A percentile compares a stretch with the other conserved stretches of the same genome.
Conservation (phyloP, 495 filamentous ascomycete genomes). For the Sporormia fimetaria region DNA sequence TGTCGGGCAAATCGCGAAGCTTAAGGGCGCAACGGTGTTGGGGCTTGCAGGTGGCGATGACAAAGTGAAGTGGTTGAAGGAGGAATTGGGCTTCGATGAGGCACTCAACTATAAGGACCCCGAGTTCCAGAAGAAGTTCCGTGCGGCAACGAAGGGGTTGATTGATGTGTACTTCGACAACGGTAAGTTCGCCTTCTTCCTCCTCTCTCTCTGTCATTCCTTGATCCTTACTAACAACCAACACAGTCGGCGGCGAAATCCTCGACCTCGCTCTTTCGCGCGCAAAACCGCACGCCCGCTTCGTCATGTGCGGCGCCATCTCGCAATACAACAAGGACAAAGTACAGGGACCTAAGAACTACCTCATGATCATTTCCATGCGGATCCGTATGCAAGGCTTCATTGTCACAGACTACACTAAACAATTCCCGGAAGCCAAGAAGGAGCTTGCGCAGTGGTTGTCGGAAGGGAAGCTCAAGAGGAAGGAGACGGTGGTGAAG, state of each 20-base stretch:
- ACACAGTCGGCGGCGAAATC: slow-evolving; percentile 41
- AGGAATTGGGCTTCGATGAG: slow-evolving; percentile 30
- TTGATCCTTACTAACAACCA: neutral
- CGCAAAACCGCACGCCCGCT: slow-evolving; percentile 38
- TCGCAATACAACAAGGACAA: slow-evolving; percentile 42
- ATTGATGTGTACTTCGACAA: slow-evolving; percentile 52
- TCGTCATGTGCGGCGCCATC: slow-evolving; percentile 46
- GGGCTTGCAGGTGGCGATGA: slow-evolving; percentile 42
- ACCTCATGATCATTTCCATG: slow-evolving; percentile 40
- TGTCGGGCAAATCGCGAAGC: slow-evolving; percentile 57
- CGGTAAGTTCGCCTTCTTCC: slow-evolving; percentile 42
- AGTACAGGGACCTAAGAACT: slow-evolving; percentile 38
- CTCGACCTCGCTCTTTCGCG: slow-evolving; percentile 42
- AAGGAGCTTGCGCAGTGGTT: slow-evolving; percentile 42
- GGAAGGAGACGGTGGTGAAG: slow-evolving; percentile 44
- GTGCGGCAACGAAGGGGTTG: slow-evolving; percentile 32
- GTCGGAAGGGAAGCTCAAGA: slow-evolving; percentile 43
- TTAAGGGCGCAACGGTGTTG: slow-evolving; percentile 47
- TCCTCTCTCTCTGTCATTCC: slow-evolving; percentile 36
- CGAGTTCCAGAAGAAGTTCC: slow-evolving; percentile 24
- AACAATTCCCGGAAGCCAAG: slow-evolving; percentile 37
- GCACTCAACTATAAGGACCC: slow-evolving; percentile 30
- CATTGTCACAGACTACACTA: slow-evolving; percentile 44
- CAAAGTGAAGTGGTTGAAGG: slow-evolving; percentile 27
- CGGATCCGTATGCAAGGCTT: slow-evolving; percentile 45